These are phyloP conservation scores for Trichoderma harzianum DNA, from an alignment of 2,329 filamentous ascomycete genomes.

Conservation along the genomic window DNA sequence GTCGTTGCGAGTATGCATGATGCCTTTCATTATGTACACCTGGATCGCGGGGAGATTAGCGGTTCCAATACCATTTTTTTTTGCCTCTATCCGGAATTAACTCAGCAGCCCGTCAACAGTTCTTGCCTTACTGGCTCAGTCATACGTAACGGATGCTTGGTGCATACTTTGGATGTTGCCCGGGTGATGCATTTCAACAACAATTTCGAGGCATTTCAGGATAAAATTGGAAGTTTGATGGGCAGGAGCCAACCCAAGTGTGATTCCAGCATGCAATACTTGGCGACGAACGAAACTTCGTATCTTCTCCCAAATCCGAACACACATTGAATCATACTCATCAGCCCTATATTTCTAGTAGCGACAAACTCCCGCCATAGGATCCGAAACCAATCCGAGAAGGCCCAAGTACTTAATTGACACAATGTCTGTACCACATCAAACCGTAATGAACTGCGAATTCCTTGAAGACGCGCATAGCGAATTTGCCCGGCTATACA, in stretches of 20 bases:
- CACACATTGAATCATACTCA: not conserved
- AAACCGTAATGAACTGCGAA: not conserved
- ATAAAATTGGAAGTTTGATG: not conserved
- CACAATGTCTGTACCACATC: not conserved
- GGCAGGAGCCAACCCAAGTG: not conserved
- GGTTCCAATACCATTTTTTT: not conserved
- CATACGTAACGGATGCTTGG: not conserved
- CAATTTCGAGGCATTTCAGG: not conserved
- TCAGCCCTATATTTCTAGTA: not conserved
- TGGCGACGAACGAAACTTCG: not conserved
- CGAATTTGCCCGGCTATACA: not conserved
- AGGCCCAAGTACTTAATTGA: not conserved
- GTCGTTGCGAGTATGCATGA: not conserved
- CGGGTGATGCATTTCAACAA: conserved; percentile 27
- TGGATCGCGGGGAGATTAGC: not conserved
- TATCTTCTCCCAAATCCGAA: not conserved
- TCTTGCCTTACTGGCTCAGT: not conserved
- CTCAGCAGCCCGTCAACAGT: not conserved
- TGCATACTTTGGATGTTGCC: not conserved
- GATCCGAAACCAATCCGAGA: not conserved
- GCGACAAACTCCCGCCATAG: not conserved
- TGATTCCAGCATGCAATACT: not conserved
- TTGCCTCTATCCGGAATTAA: not conserved
- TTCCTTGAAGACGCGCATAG: not conserved
- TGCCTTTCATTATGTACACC: not conserved